Evolutionary conservation across 495 filamentous ascomycete species (phyloP), one percentile per base, ranked within the genome.

Genomic region (Bombardia bombarda): DNA sequence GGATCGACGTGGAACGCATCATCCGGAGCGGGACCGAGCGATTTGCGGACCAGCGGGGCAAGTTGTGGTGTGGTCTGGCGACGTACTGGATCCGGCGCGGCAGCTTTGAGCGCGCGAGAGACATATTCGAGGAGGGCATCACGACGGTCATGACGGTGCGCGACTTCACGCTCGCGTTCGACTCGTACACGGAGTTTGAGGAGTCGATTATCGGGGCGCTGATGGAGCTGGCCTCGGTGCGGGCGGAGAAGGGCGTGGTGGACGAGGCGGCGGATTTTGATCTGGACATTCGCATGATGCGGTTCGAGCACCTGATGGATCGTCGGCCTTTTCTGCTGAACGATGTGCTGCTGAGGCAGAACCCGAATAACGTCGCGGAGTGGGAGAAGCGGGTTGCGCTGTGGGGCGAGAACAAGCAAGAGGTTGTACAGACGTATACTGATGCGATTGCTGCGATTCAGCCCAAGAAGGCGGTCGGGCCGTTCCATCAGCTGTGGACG

Each of bases 91-190:
- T 90, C 57, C 90, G 83, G 13, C 84, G 79, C 54, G 89, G 88
- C 23, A 86, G 86, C 50, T 96, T 95, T 56, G 93, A 99, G 60
- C 61, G 69, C 17, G 89, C 92, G 0, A 70, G 92, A 50, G 92
- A 99, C 64, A 74, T 94, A 17, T 96, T 95, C 51, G 93, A 99
- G 65, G 90, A 97, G 65, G 93, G 89, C 34, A 87, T 97, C 49
- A 95, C 86, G 21, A 97, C 92, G 1, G 93, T 96, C 43, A 95
- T 96, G 90, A 99, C 93, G 3, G 88, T 97, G n/a, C 79, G 93
- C 39, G 93, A 99, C 65, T 99, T 99, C 54, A 93, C 90, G 0
- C 75, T 96, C 33, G 80, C 97, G 18, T 99, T 99, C 51, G 93
- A 99, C 59, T 84, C 88, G 0, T 99, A 99, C 56, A 79, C 83